Percentiles rank a stretch among this genome's conserved stretches.
phyloP scores from a whole-genome alignment of 768 basidiomycete genomes.

The Mycena floridula region DNA sequence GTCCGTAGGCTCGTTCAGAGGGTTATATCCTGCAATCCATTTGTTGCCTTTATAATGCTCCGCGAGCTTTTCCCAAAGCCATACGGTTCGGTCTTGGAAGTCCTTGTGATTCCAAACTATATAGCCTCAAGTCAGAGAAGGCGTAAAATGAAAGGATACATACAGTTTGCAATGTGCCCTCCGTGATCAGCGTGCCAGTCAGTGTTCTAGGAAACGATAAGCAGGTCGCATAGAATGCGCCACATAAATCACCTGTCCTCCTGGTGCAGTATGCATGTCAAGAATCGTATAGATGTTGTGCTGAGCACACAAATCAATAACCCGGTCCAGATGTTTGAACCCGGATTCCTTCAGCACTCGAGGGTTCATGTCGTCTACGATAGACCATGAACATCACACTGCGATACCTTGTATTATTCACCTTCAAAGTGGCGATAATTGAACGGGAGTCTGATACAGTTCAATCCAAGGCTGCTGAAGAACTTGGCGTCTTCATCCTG shows the following conservation, averaged over 20 bases:
- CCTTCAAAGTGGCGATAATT: slow-evolving; percentile 74
- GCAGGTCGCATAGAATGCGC: too few relatives aligned
- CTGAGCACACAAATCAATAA: slow-evolving; percentile 66
- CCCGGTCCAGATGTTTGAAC: slow-evolving; percentile 81
- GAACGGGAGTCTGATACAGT: slow-evolving; percentile 72
- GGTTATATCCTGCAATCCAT: slow-evolving; percentile 87
- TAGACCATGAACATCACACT: background rate
- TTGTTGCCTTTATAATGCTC: slow-evolving; percentile 69
- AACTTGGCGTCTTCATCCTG: slow-evolving; percentile 66
- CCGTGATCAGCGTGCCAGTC: slow-evolving; percentile 81
- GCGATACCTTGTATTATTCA: slow-evolving; percentile 8
- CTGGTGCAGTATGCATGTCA: slow-evolving; percentile 74
- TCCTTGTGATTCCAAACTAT: slow-evolving; percentile 79
- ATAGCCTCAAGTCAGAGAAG: background rate
- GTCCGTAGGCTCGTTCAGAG: slow-evolving; percentile 79
- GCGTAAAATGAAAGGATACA: slow-evolving; percentile 8
- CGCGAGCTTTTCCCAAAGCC: slow-evolving; percentile 76
- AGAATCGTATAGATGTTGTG: slow-evolving; percentile 78
- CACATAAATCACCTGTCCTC: too few relatives aligned
- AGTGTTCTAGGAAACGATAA: too few relatives aligned
- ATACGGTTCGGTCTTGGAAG: slow-evolving; percentile 72
- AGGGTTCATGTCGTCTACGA: slow-evolving; percentile 63
- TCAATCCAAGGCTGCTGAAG: slow-evolving; percentile 74
- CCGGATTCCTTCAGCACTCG: slow-evolving; percentile 67
- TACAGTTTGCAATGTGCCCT: slow-evolving; percentile 58